Base-by-base conservation (phyloP, 2,329 filamentous ascomycete genomes). In the Fonsecaea pedrosoi region DNA sequence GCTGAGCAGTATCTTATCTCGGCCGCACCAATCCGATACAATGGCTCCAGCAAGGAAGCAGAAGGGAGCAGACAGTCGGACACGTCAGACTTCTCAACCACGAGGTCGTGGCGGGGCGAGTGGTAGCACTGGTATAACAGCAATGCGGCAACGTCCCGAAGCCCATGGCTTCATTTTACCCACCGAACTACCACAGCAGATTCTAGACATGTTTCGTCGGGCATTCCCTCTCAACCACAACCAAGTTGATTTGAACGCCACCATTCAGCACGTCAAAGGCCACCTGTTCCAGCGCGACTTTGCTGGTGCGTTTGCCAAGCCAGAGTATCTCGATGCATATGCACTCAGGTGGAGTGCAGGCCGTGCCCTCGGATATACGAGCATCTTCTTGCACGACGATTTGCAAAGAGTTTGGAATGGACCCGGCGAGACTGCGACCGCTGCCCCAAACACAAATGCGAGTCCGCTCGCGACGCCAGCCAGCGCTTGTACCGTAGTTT, bases 201-300 rank as follows among this genome's bases (percentile, higher is more conserved):
- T 95, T 32, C 82, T 97, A 55, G 85, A 92, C 73, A 81, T 92
- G 69, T 97, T 96, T 80, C 84, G 84, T 65, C 80, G 85, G 67
- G 83, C 90, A 0, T 91, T 95, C 72, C 74, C 79, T 12, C 77
- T 78, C 2, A 76, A 84, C 6, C 55, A 65, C 54, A 15, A 82
- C 89, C 45, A 61, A 18, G 57, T 77, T 83, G 58, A 78, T n/a
- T 45, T 86, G 10, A 80, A 82, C 35, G 74, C 82, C 1, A 78
- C 88, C 3, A 84, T 98, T 21, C 94, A 97, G 75, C 87, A 89
- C 60, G 87, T 98, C 69, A 99, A 98, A 78, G 84, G 88, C 7
- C 92, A 94, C 70, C 84, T 99, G 8, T 98, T 90, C 77, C 89
- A 91, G 66, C 87, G 95, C 37, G 92, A 98, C 77, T 98, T 98